Evolutionary conservation across 1,284 basidiomycete genomes (phyloP), one percentile per base, ranked within the genome.

Genomic region (Phylloporus sp.): DNA sequence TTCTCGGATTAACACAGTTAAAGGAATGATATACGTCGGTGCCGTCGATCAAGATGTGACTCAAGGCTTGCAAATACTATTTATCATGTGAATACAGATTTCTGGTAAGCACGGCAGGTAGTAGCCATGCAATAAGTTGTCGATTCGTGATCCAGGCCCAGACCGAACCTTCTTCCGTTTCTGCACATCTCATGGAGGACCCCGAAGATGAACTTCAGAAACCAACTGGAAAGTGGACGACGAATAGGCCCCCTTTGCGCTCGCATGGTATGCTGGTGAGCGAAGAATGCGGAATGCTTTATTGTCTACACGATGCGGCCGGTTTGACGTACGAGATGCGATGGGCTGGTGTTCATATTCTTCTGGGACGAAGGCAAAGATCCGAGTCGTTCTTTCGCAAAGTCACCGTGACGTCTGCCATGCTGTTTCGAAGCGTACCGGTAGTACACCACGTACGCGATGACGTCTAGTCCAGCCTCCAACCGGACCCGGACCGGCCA

Each of bases 371-470:
- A n/a, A n/a, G n/a, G n/a, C n/a, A n/a, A n/a, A n/a, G n/a, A n/a
- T n/a, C n/a, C n/a, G n/a, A n/a, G n/a, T 85, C 84, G 6, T 91
- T 95, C 71, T 93, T 91, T 79, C 83, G 88, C 57, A 94, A 93
- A 78, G 88, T 93, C 32, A 90, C 91, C 1, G 93, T 90, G 13
- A 96, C 93, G 71, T 96, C 94, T 18, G 94, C 92, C 86, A 95
- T 94, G 61, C 94, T 94, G 29, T 10, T 29, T 49, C 47, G 47
- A 7, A 26, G 22, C 15, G 6, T 11, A 31, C 12, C 22, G 40
- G n/a, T n/a, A 47, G 26, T 39, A 34, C 5, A n/a, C 4, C 7
- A 70, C 83, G 52, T 72, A 88, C 89, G 89, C 70, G 44, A 92
- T 84, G 47, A 81, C 75, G 70, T 91, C 85, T 44, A 91, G 78